Base-by-base conservation (phyloP, 2,329 filamentous ascomycete genomes). In the Ophiostoma himal-ulmi region DNA sequence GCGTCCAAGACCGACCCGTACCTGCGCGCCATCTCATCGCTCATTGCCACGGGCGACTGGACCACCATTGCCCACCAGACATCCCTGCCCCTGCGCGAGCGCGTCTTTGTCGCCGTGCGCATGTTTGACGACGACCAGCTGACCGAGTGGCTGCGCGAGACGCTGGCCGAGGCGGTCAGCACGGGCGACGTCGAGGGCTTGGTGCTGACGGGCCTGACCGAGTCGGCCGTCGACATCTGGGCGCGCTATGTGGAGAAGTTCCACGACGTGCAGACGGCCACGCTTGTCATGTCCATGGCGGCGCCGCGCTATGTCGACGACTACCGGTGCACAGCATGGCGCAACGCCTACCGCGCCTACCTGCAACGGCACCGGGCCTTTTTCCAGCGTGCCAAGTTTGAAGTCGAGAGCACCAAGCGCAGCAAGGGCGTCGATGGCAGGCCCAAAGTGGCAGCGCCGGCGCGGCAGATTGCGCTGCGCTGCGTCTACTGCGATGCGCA, bases 41-140 rank as follows among this genome's bases (percentile, higher is more conserved):
- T 92, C 74, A 91, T 95, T 72, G 88, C 89, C 11, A 92, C 89
- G 0, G 89, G 90, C 5, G 86, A 93, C 77, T 95, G 92, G 92
- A 82, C 85, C 22, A 85, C 86, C 57, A 90, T 95, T 57, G 89
- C 91, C 54, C 86, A 89, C 73, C 91, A 93, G 76, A 82, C 85
- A 26, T 90, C 91, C 37, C 83, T 96, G 1, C 89, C 91, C 0
- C 84, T 95, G 1, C 85, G 88, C 14, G 91, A 94, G 76, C 88
- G 92, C 48, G 85, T 91, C 26, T 91, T 88, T 70, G 86, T 94
- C 37, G 92, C 91, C 0, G 82, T 94, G 41, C 84, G 87, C 70
- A 86, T 89, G 78, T 85, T 91, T 68, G 80, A 83, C 62, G 89
- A 91, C 74, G 82, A 84, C 6, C 82, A 86, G 74, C 83, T 91